These are phyloP conservation scores for Metschnikowia chrysomelidarum DNA, from an alignment of 805 yeast species.

Conservation along the genomic window DNA sequence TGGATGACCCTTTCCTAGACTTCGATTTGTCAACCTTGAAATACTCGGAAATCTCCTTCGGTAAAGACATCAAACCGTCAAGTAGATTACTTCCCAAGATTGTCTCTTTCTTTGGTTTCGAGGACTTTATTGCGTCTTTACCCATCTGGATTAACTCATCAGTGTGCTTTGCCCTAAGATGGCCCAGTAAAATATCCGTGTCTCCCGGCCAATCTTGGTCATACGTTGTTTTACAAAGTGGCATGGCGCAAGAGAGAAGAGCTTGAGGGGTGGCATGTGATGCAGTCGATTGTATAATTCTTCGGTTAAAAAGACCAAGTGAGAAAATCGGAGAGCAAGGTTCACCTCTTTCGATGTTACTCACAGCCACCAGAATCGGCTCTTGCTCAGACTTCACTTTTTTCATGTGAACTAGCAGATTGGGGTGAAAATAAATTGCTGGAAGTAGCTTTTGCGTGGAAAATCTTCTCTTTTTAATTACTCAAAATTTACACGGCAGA, in stretches of 20 bases:
- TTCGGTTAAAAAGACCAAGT: conserved; percentile 1
- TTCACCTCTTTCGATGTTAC: neutral
- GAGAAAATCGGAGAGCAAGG: neutral
- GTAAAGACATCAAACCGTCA: neutral
- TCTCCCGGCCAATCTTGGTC: neutral
- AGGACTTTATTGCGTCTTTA: neutral
- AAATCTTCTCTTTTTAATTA: no score
- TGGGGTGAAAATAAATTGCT: no score
- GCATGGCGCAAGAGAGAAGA: neutral
- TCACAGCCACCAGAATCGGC: no score
- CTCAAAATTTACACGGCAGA: no score
- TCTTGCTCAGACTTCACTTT: no score
- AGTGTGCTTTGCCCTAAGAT: neutral
- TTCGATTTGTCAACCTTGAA: neutral
- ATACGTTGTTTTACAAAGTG: neutral
- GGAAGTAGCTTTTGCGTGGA: no score
- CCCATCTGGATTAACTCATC: neutral
- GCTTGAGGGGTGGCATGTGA: neutral
- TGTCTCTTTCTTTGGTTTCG: neutral
- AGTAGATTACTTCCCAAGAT: neutral
- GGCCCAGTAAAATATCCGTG: neutral
- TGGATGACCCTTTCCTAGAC: neutral
- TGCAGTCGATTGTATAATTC: neutral
- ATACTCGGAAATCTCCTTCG: neutral
- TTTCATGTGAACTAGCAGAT: no score